Percentiles rank a stretch among this genome's conserved stretches.
phyloP scores from a whole-genome alignment of 2,329 filamentous ascomycete genomes.

The Penicillium sp. region DNA sequence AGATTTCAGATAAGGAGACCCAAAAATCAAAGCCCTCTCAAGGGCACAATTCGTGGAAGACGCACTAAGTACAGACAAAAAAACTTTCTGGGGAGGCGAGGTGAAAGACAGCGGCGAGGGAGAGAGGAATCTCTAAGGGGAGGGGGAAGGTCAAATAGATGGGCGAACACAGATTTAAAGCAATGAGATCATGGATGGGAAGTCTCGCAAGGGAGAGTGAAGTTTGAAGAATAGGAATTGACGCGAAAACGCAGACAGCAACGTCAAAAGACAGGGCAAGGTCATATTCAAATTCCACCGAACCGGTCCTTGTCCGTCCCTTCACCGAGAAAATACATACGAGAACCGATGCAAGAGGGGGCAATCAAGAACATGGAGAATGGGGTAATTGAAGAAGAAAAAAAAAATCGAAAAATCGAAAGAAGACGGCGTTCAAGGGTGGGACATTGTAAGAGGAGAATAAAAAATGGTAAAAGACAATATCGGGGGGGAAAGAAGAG shows the following conservation, averaged over 20 bases:
- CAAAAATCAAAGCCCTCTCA: neutral
- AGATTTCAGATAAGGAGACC: constrained; percentile 10
- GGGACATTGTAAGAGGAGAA: constrained; percentile 8
- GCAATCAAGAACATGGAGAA: constrained; percentile 31
- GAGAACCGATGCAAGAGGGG: constrained; percentile 25
- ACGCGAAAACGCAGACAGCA: constrained; percentile 13
- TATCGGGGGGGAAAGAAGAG: constrained; percentile 17
- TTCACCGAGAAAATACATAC: constrained; percentile 19
- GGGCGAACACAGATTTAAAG: too few species aligned
- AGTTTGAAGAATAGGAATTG: constrained; percentile 10
- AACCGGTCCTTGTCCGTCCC: constrained; percentile 13
- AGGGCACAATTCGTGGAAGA: constrained; percentile 8
- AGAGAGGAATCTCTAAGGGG: neutral
- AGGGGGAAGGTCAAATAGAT: too few species aligned
- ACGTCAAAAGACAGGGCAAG: constrained; percentile 9
- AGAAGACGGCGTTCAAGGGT: constrained; percentile 21
- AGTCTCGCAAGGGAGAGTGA: constrained; percentile 1
- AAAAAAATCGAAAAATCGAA: constrained; percentile 23
- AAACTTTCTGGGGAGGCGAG: constrained; percentile 18
- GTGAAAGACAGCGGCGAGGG: constrained; percentile 8
- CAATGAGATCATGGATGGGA: neutral
- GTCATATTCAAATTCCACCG: constrained; percentile 19
- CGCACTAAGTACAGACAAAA: constrained; percentile 19
- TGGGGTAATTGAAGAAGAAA: constrained; percentile 17
- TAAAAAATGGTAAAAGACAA: constrained; percentile 8